Percentiles rank a stretch among this genome's conserved stretches.
phyloP scores from a whole-genome alignment of 768 basidiomycete genomes.

The Fistulinella prunicolor region DNA sequence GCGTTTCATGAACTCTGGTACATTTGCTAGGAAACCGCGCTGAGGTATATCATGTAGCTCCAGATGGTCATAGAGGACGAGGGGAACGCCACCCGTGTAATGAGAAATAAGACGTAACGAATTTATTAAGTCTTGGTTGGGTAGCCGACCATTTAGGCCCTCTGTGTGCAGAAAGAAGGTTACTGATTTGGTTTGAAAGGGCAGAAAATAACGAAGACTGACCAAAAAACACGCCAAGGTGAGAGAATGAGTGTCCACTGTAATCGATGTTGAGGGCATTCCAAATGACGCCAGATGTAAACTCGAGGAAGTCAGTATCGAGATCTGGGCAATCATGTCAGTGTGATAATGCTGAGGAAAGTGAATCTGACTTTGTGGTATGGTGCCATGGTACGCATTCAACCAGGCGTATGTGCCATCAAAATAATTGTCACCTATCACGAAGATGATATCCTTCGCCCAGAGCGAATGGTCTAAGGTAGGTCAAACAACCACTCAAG shows the following conservation, averaged over 20 bases:
- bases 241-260: slow-evolving; percentile 94
- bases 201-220: slow-evolving; percentile 19
- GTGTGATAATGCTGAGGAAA: background rate
- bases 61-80: slow-evolving; percentile 77
- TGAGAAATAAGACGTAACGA: slow-evolving; percentile 70
- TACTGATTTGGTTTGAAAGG: background rate
- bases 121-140: slow-evolving; percentile 94
- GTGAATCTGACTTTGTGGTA: slow-evolving; percentile 58
- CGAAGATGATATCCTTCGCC: slow-evolving; percentile 92
- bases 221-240: slow-evolving; percentile 96
- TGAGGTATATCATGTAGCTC: slow-evolving; percentile 45
- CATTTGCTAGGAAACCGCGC: slow-evolving; percentile 38
- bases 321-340: slow-evolving; percentile 47
- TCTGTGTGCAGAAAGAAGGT: slow-evolving; percentile 57
- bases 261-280: slow-evolving; percentile 93
- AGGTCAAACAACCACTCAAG: slow-evolving; percentile 3
- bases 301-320: slow-evolving; percentile 53
- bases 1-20: slow-evolving; percentile 44
- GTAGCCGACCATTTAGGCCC: slow-evolving; percentile 90
- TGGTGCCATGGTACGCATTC: slow-evolving; percentile 70
- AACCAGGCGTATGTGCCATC: slow-evolving; percentile 96
- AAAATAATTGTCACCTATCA: slow-evolving; percentile 83
- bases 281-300: slow-evolving; percentile 90
- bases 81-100: slow-evolving; percentile 72
- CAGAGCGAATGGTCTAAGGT: slow-evolving; percentile 77